These are phyloP conservation scores for Penicillium roqueforti DNA, from an alignment of 495 filamentous ascomycete species.

Conservation along the genomic window DNA sequence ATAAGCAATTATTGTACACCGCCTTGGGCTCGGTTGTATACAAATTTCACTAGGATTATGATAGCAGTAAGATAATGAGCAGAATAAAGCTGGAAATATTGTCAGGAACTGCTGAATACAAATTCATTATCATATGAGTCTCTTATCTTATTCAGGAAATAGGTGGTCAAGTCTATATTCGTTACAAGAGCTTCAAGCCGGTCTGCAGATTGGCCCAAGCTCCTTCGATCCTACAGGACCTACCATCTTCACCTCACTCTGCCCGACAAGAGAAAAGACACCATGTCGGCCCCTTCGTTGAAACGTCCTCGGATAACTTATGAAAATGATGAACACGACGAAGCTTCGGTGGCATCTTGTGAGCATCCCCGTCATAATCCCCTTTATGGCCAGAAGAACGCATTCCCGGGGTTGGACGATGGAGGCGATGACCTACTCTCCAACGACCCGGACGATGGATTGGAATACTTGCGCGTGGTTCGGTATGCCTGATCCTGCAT, in stretches of 20 bases:
- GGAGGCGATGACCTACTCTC: slow-evolving; percentile 49
- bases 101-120: not conserved
- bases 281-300: slow-evolving; percentile 17
- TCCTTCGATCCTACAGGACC: not conserved
- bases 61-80: too few relatives aligned
- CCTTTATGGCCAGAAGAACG: slow-evolving; percentile 69
- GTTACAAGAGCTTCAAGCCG: not conserved
- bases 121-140: not conserved
- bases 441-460: slow-evolving; percentile 53
- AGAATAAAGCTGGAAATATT: not conserved
- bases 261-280: slow-evolving; percentile 36
- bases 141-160: not conserved
- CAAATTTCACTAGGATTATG: too few relatives aligned
- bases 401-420: slow-evolving; percentile 70
- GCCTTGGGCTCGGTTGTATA: not conserved
- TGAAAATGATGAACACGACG: slow-evolving; percentile 24
- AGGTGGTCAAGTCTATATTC: not conserved
- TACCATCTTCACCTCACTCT: slow-evolving; percentile 14
- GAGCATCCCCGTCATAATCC: slow-evolving; percentile 54
- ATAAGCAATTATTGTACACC: not conserved
- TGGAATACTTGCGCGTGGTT: slow-evolving; percentile 75
- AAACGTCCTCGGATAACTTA: slow-evolving; percentile 31
- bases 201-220: slow-evolving; percentile 4
- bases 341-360: slow-evolving; percentile 15
- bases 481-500: slow-evolving; percentile 52